Evolutionary conservation across 2,329 filamentous ascomycete genomes (phyloP), one percentile per base, ranked within the genome.

Genomic region (Teratosphaeria epicoccoides): DNA sequence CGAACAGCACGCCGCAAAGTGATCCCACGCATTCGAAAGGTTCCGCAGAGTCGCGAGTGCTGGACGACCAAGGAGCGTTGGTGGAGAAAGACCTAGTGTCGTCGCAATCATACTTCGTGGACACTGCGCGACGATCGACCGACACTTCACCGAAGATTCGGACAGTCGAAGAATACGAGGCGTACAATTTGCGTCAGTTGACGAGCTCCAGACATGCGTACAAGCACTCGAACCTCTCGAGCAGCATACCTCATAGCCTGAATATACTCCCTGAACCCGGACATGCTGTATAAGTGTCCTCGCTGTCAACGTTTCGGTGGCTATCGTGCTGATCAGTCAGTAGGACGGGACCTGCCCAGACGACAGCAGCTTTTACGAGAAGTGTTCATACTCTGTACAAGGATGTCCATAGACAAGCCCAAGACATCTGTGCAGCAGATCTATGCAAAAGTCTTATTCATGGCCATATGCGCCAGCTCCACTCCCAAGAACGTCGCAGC

Each of bases 401-500:
- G n/a, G 7, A 6, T 40, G 24, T 47, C 29, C 20, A 47, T 22
- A 23, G 24, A 40, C 33, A 17, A 9, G 33, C n/a, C 33, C 20
- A 3, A 7, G 20, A 40, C 5, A 40, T 20, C n/a, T n/a, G 7
- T 40, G 1, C 5, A 40, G 20, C 33, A 24, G 14, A 28, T 48
- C 52, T 44, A 55, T 49, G 53, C 81, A 66, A 91, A 88, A 47
- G 79, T 72, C 77, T 83, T 89, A 59, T 81, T 83, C 85, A 93
- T 88, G 45, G 83, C 83, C 71, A 87, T 83, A 65, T 93, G 87
- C 43, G 87, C 87, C 68, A 91, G 70, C 74, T 93, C 87, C 6
- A 93, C 87, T 10, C 87, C 87, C 63, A 90, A 71, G 64, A 98
- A 98, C 2, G 93, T 97, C 26, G 93, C 93, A 1, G 93, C 93